Percentiles rank a stretch among this genome's conserved stretches.
Evolutionary conservation across 805 yeast species (phyloP).

Genomic region (Saccharomycopsis sp.): DNA sequence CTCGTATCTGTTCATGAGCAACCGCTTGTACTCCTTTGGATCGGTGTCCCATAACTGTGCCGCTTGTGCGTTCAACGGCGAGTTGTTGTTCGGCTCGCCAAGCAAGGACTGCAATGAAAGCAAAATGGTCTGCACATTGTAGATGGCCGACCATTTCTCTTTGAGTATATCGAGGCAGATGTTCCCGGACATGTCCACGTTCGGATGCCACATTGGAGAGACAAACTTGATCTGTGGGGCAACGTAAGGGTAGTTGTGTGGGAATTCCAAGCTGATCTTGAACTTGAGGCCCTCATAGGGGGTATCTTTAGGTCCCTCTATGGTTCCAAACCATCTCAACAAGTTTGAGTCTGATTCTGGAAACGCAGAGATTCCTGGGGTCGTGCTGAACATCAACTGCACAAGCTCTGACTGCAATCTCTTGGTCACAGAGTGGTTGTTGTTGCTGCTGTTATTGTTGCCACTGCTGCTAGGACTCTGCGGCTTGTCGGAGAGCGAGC

Average conservation of each 20-base stretch:
- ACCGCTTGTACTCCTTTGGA: slow-evolving; percentile 32
- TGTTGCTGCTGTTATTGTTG: slow-evolving; percentile 23
- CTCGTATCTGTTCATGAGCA: slow-evolving; percentile 19
- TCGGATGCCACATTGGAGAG: slow-evolving; percentile 62
- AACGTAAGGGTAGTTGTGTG: slow-evolving; percentile 48
- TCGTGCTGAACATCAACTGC: slow-evolving; percentile 43
- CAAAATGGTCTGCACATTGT: slow-evolving; percentile 53
- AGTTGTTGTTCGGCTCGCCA: slow-evolving; percentile 55
- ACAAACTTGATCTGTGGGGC: slow-evolving; percentile 52
- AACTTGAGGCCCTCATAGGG: slow-evolving; percentile 48
- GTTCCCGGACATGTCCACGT: slow-evolving; percentile 57
- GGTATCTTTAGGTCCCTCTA: slow-evolving; percentile 52
- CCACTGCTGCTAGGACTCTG: slow-evolving; percentile 9
- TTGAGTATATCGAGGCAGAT: slow-evolving; percentile 59
- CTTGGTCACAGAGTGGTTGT: slow-evolving; percentile 43
- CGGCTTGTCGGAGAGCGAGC: neutral
- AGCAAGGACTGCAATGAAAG: slow-evolving; percentile 52
- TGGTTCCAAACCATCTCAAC: slow-evolving; percentile 50
- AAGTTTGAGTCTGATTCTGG: slow-evolving; percentile 47
- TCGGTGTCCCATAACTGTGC: slow-evolving; percentile 46
- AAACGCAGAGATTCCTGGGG: slow-evolving; percentile 49
- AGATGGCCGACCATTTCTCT: slow-evolving; percentile 59
- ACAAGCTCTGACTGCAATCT: slow-evolving; percentile 45
- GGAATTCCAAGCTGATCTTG: slow-evolving; percentile 44
- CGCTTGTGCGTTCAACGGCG: slow-evolving; percentile 51